Percentiles rank a stretch among this genome's conserved stretches.
Evolutionary conservation across 768 basidiomycete genomes (phyloP).

Genomic region (Mrakia hoshinonis): DNA sequence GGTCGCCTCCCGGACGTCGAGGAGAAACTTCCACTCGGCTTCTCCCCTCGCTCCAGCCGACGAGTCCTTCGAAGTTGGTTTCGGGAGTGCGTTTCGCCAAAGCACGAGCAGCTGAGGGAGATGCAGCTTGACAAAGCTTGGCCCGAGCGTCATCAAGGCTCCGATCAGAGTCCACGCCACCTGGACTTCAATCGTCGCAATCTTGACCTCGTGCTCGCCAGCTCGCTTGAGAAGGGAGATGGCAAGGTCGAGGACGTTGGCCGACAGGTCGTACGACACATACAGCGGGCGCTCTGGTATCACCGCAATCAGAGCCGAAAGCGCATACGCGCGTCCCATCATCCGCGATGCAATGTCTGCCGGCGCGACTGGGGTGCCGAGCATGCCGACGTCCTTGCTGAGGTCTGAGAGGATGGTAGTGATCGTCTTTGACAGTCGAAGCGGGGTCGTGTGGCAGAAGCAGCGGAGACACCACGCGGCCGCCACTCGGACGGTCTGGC

Average conservation of each 20-base stretch:
- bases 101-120: slow-evolving; percentile 87
- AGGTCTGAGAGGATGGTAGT: slow-evolving; percentile 68
- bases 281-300: slow-evolving; percentile 83
- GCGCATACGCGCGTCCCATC: slow-evolving; percentile 80
- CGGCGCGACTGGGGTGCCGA: slow-evolving; percentile 62
- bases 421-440: slow-evolving; percentile 70
- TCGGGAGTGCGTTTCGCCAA: slow-evolving; percentile 95
- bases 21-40: slow-evolving; percentile 80
- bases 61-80: slow-evolving; percentile 81
- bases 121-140: slow-evolving; percentile 86
- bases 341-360: slow-evolving; percentile 63
- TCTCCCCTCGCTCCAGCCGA: slow-evolving; percentile 55
- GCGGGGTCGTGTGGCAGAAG: slow-evolving; percentile 82
- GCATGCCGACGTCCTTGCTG: slow-evolving; percentile 66
- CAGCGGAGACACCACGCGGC: slow-evolving; percentile 80
- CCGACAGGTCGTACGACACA: slow-evolving; percentile 74
- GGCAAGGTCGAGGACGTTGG: slow-evolving; percentile 83
- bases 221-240: slow-evolving; percentile 81
- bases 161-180: slow-evolving; percentile 90
- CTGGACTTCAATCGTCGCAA: slow-evolving; percentile 77
- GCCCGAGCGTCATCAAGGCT: slow-evolving; percentile 82
- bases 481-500: slow-evolving; percentile 73
- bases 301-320: slow-evolving; percentile 75
- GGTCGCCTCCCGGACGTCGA: slow-evolving; percentile 83
- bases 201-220: slow-evolving; percentile 76